phyloP scores from a whole-genome alignment of 2,329 filamentous ascomycete species.

The Venturia asperata region DNA sequence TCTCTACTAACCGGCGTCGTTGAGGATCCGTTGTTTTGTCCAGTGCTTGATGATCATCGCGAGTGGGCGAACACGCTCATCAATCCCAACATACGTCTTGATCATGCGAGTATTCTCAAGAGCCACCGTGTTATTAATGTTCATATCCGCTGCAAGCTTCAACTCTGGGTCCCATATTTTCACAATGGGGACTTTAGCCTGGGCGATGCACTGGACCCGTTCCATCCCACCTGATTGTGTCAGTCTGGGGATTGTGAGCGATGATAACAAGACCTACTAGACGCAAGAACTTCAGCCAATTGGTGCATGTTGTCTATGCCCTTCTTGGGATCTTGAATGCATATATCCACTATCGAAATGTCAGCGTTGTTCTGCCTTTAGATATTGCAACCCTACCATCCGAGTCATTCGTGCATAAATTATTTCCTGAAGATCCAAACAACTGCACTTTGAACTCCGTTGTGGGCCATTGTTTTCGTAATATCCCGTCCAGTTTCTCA shows the following conservation, averaged over 20 bases:
- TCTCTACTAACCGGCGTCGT: constrained; percentile 75
- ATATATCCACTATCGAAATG: constrained; percentile 71
- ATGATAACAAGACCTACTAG: constrained; percentile 53
- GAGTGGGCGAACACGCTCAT: constrained; percentile 80
- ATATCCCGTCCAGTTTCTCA: constrained; percentile 77
- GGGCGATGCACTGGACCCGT: constrained; percentile 87
- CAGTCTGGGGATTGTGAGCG: constrained; percentile 1
- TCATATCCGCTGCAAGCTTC: constrained; percentile 88
- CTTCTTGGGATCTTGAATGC: constrained; percentile 86
- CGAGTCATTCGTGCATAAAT: constrained; percentile 89
- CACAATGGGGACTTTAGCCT: constrained; percentile 94
- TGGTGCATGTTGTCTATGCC: constrained; percentile 84
- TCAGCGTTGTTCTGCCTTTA: constrained; percentile 24
- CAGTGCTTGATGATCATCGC: constrained; percentile 98
- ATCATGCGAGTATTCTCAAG: constrained; percentile 98
- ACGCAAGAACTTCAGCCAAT: constrained; percentile 77
- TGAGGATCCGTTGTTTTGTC: constrained; percentile 86
- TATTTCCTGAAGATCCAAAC: constrained; percentile 96
- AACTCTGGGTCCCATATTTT: constrained; percentile 98
- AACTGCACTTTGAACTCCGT: constrained; percentile 84
- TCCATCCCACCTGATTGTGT: constrained; percentile 75
- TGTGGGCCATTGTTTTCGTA: constrained; percentile 88
- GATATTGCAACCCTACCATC: constrained; percentile 59
- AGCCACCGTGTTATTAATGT: constrained; percentile 93
- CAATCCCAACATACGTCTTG: constrained; percentile 89